Evolutionary conservation across 192 early-diverging fungal genomes (phyloP), one percentile per base, ranked within the genome.

Genomic region (Umbelopsis ramanniana): DNA sequence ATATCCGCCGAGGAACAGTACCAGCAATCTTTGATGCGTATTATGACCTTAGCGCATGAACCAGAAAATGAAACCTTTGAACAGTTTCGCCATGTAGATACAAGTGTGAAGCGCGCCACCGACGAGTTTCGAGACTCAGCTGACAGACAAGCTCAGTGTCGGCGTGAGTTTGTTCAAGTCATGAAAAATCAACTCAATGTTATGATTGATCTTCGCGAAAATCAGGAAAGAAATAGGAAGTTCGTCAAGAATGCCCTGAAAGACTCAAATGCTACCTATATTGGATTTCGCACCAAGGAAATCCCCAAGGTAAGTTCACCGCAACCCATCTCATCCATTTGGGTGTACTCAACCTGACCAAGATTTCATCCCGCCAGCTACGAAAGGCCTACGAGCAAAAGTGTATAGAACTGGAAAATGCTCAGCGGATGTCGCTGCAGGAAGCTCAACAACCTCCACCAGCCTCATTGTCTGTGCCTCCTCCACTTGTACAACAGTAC

Each of bases 211-310:
- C 12, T 70, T 26, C 71, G 52, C n/a, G 78, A 63, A 66, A 72
- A 67, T 7, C 74, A 75, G 23, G 78, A 79, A 50, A 15, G 26
- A 7, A 46, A 53, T 4, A 55, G 74, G 46, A 75, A 75, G 35
- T 60, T 19, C 14, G 33, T 72, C 11, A 79, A 79, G 22, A 45
- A 35, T 15, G 66, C 26, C 12, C 38, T 73, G 10, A 29, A 46
- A 10, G 73, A 77, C 5, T 63, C n/a, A 8, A 81, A 81, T 69
- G 66, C 38, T 21, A 47, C 70, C 8, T 81, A 81, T 37, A 26
- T 52, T 53, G 68, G 29, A 9, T 70, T 46, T 45, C 75, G 76
- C 0, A 74, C 68, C 9, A 37, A 53, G 11, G 73, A 76, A 26
- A 21, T 81, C n/a, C 11, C 48, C 10, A 81, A 81, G 75, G 79